phyloP scores from a whole-genome alignment of 2,329 filamentous ascomycete genomes.

The Aspergillus oerlinghausenensis region DNA sequence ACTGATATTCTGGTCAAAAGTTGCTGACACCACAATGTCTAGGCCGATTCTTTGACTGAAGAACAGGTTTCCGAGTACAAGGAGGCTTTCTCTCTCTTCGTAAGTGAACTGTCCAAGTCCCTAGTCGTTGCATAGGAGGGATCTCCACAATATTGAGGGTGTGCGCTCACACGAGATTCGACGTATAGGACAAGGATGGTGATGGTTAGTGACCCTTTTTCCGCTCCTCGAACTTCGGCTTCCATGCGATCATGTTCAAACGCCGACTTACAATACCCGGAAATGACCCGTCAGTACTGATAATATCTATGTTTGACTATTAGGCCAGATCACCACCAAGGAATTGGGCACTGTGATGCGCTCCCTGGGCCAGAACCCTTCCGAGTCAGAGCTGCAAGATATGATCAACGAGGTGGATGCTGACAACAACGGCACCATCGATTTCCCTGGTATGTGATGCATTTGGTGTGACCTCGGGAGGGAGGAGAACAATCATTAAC shows the following conservation, averaged over 20 bases:
- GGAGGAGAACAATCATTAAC: conserved; percentile 9
- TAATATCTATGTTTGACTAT: conserved; percentile 3
- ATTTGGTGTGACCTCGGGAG: neutral
- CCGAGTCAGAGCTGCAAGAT: conserved; percentile 83
- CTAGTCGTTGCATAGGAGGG: neutral
- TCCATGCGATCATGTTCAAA: conserved; percentile 3
- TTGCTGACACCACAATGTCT: conserved; percentile 28
- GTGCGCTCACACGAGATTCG: conserved; percentile 17
- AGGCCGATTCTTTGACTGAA: conserved; percentile 98
- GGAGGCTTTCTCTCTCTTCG: conserved; percentile 99
- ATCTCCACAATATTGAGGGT: neutral
- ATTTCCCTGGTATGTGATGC: conserved; percentile 69
- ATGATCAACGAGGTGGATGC: conserved; percentile 94
- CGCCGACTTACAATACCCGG: neutral
- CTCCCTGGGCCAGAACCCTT: conserved; percentile 83
- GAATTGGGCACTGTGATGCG: conserved; percentile 88
- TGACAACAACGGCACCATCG: conserved; percentile 89
- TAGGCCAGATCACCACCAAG: conserved; percentile 89
- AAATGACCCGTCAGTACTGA: conserved; percentile 8
- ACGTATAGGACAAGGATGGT: conserved; percentile 74
- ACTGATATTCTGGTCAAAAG: conserved; percentile 14
- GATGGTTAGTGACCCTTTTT: conserved; percentile 63
- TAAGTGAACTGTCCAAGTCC: conserved; percentile 53
- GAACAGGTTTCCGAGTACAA: conserved; percentile 99
- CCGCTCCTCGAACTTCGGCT: neutral